Conservation (phyloP, 2,329 filamentous ascomycete genomes). For the Pseudogymnoascus sp. region DNA sequence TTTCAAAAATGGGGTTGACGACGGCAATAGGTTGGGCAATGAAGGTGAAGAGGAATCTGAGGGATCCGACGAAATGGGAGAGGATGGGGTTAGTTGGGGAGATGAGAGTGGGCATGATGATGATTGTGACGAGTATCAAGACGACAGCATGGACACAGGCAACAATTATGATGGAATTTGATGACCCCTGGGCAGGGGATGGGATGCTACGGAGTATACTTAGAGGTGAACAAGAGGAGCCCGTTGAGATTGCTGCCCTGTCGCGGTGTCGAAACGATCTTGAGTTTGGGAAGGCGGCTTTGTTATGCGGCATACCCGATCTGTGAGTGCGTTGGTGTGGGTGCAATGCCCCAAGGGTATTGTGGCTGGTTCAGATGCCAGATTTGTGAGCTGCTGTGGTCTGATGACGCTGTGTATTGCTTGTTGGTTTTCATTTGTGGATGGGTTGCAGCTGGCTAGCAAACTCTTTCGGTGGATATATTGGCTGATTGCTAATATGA, state of each 20-base stretch:
- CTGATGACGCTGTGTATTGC: neutral
- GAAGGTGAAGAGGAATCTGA: conserved; percentile 10
- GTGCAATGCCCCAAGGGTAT: neutral
- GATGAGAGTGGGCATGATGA: conserved; percentile 10
- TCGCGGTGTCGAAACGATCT: conserved; percentile 30
- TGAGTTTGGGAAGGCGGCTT: conserved; percentile 29
- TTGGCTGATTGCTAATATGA: neutral
- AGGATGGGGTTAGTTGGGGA: neutral
- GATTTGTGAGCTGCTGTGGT: neutral
- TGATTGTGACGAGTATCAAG: conserved; percentile 1
- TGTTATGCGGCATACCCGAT: conserved; percentile 19
- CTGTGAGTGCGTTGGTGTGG: neutral
- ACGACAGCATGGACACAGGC: neutral
- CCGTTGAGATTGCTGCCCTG: conserved; percentile 18
- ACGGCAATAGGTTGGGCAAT: neutral
- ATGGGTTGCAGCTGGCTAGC: neutral
- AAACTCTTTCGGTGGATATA: neutral
- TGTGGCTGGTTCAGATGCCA: neutral
- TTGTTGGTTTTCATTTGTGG: neutral
- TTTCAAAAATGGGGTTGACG: conserved; percentile 1
- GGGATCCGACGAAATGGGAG: neutral
- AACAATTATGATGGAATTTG: neutral
- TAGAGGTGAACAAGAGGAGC: conserved; percentile 8
- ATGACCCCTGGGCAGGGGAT: conserved; percentile 26
- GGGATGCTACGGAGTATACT: conserved; percentile 11